Evolutionary conservation across 169 alveolate genomes (phyloP).

Genomic region (Cryptosporidium sp.): DNA sequence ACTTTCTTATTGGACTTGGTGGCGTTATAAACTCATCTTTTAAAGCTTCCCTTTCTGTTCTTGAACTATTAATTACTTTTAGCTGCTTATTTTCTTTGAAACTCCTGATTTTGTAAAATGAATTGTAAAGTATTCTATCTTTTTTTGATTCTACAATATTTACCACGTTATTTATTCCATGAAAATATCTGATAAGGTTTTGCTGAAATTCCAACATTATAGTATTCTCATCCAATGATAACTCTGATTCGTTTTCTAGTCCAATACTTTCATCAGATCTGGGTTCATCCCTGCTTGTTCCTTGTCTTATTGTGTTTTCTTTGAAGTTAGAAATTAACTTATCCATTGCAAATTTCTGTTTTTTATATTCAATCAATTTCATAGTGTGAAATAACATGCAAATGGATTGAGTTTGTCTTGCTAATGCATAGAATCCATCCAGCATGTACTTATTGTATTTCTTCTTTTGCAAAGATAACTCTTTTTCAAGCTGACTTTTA

Average conservation of each 20-base stretch:
- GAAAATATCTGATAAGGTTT: neutral
- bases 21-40: neutral
- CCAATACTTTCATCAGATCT: neutral
- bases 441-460: conserved; percentile 60
- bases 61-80: neutral
- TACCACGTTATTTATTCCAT: conserved; percentile 1
- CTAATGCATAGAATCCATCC: conserved; percentile 71
- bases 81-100: neutral
- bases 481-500: conserved; percentile 30
- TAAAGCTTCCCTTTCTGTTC: neutral
- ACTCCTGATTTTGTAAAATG: neutral
- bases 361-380: conserved; percentile 30
- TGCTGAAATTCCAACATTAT: conserved; percentile 30
- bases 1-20: neutral
- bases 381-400: conserved; percentile 59
- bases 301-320: neutral
- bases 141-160: conserved; percentile 17
- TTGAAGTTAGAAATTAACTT: conserved; percentile 5
- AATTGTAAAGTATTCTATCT: neutral
- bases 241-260: neutral
- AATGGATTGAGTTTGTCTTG: conserved; percentile 67
- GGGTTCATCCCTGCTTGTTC: neutral
- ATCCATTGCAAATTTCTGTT: conserved; percentile 25
- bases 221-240: conserved; percentile 11
- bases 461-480: conserved; percentile 35